Evolutionary conservation across 1,139 yeast species (phyloP).

Genomic region (Yamadazyma atlantica): DNA sequence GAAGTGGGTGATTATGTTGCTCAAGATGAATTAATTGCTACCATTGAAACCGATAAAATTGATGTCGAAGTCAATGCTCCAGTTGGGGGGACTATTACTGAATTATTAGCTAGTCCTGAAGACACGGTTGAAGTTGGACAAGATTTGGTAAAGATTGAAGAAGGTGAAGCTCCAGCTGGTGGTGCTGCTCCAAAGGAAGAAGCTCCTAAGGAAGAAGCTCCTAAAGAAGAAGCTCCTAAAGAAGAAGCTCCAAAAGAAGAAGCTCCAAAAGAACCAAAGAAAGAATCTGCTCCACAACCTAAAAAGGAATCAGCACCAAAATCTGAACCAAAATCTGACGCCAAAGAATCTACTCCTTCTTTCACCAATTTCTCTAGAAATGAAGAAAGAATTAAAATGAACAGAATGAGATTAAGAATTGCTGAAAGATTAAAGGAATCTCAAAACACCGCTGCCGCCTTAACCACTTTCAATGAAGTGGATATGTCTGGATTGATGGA

Average conservation of each 20-base stretch:
- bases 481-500: constrained; percentile 93
- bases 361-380: constrained; percentile 73
- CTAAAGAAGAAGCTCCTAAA: constrained; percentile 24
- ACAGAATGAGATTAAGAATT: constrained; percentile 98
- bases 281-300: constrained; percentile 22
- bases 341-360: constrained; percentile 45
- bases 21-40: constrained; percentile 89
- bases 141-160: constrained; percentile 84
- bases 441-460: constrained; percentile 97
- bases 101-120: constrained; percentile 78
- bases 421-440: constrained; percentile 99
- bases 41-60: constrained; percentile 97
- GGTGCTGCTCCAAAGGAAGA: constrained; percentile 41
- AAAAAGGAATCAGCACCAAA: constrained; percentile 19
- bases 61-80: constrained; percentile 98
- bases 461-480: constrained; percentile 96
- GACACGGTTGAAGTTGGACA: constrained; percentile 97
- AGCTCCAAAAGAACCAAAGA: constrained; percentile 21
- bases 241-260: constrained; percentile 23
- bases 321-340: constrained; percentile 25
- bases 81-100: constrained; percentile 84
- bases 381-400: constrained; percentile 96
- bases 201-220: constrained; percentile 23
- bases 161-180: constrained; percentile 80
- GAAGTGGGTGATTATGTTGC: constrained; percentile 87